phyloP scores from a whole-genome alignment of 352 stramenopile genomes.

The Halophytophthora batemanensis region DNA sequence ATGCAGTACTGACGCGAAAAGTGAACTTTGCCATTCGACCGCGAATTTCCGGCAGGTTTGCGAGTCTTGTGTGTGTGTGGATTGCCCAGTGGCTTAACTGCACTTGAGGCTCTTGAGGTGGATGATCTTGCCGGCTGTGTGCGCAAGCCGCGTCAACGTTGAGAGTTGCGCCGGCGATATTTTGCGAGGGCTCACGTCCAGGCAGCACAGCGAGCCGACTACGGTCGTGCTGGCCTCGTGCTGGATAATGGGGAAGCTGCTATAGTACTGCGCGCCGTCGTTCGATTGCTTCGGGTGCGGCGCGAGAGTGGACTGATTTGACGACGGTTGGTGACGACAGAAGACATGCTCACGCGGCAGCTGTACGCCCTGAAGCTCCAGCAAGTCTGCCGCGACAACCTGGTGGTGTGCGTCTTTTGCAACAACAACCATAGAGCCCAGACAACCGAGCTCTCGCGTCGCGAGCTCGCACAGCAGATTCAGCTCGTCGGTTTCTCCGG shows the following conservation, averaged over 20 bases:
- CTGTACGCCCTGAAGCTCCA: conserved; percentile 20
- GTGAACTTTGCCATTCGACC: too few relatives aligned
- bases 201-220: conserved; percentile 27
- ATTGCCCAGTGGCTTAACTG: too few relatives aligned
- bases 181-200: conserved; percentile 18
- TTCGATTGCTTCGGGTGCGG: conserved; percentile 39
- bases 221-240: conserved; percentile 11
- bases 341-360: conserved; percentile 37
- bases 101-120: conserved; percentile 4
- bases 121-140: conserved; percentile 18
- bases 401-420: conserved; percentile 27
- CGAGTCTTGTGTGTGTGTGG: too few relatives aligned
- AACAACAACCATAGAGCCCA: conserved; percentile 38
- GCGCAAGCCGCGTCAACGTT: conserved; percentile 19
- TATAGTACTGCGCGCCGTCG: conserved; percentile 45
- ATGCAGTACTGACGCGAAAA: too few relatives aligned
- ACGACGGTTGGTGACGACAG: conserved; percentile 50
- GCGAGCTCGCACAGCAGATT: conserved; percentile 35
- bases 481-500: conserved; percentile 20
- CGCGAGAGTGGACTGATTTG: conserved; percentile 39
- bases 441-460: conserved; percentile 35
- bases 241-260: conserved; percentile 39
- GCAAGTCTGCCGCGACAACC: conserved; percentile 35
- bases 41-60: too few relatives aligned
- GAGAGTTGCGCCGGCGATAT: conserved; percentile 36